Evolutionary conservation across 2,329 filamentous ascomycete genomes (phyloP).

Genomic region (Colletotrichum zoysiae): DNA sequence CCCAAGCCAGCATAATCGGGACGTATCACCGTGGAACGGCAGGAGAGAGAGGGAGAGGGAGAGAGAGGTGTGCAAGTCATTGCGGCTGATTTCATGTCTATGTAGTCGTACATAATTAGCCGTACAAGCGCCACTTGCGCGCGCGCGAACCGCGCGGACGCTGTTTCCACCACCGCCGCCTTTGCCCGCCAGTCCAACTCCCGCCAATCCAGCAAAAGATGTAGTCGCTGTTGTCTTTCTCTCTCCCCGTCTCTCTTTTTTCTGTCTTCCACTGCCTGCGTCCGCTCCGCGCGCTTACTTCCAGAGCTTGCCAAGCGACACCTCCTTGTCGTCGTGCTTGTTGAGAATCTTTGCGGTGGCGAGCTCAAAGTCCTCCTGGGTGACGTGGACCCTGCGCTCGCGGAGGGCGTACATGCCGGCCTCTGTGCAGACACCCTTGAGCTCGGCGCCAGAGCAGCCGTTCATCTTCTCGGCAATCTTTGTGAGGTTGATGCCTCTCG

Average conservation of each 20-base stretch:
- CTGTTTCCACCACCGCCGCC: slow-evolving; percentile 25
- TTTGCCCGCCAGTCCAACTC: slow-evolving; percentile 25
- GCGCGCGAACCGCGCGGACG: slow-evolving; percentile 22
- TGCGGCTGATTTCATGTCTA: slow-evolving; percentile 41
- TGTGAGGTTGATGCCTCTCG: slow-evolving; percentile 94
- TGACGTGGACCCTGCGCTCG: slow-evolving; percentile 96
- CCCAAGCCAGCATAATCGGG: not conserved
- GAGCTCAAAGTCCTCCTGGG: slow-evolving; percentile 98
- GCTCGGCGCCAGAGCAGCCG: slow-evolving; percentile 94
- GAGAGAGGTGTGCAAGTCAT: slow-evolving; percentile 30
- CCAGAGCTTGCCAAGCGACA: slow-evolving; percentile 87
- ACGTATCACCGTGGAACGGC: not conserved
- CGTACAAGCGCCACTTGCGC: slow-evolving; percentile 36
- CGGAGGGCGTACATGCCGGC: slow-evolving; percentile 98
- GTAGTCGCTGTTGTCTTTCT: slow-evolving; percentile 20
- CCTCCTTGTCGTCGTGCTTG: slow-evolving; percentile 99
- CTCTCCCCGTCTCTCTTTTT: not conserved
- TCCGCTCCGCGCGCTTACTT: slow-evolving; percentile 50
- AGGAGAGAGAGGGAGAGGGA: slow-evolving; percentile 6
- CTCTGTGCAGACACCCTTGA: slow-evolving; percentile 99
- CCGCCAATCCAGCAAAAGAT: slow-evolving; percentile 40
- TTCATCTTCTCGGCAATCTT: slow-evolving; percentile 99
- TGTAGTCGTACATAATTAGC: slow-evolving; percentile 42
- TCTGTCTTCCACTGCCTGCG: not conserved
- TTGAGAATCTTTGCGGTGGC: slow-evolving; percentile 99